Evolutionary conservation across 2,329 filamentous ascomycete species (phyloP).

Genomic region (Mollisia scopiformis): DNA sequence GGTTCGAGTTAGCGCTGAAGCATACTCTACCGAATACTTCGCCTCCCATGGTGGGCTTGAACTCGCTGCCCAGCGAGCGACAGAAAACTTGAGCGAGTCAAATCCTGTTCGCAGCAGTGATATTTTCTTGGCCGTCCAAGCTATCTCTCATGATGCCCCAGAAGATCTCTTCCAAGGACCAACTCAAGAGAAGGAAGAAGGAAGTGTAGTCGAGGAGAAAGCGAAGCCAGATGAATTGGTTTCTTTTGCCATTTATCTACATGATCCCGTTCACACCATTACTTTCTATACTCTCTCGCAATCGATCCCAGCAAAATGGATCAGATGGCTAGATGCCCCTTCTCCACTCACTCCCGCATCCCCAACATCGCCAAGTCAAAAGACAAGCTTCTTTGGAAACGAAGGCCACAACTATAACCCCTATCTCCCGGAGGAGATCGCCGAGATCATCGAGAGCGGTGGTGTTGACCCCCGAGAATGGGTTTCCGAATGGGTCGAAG

Average conservation of each 20-base stretch:
- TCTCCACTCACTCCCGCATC: slow-evolving; percentile 55
- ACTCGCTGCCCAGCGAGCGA: slow-evolving; percentile 77
- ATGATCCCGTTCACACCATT: slow-evolving; percentile 91
- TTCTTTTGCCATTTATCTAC: slow-evolving; percentile 76
- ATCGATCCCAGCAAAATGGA: slow-evolving; percentile 81
- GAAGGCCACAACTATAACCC: slow-evolving; percentile 50
- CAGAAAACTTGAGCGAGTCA: slow-evolving; percentile 76
- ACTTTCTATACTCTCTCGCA: slow-evolving; percentile 85
- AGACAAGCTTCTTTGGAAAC: slow-evolving; percentile 39
- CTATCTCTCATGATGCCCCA: slow-evolving; percentile 69
- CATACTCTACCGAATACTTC: slow-evolving; percentile 86
- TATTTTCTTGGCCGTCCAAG: slow-evolving; percentile 94
- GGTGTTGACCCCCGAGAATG: slow-evolving; percentile 92
- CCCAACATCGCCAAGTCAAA: slow-evolving; percentile 30
- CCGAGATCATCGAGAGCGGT: slow-evolving; percentile 75
- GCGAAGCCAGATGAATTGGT: slow-evolving; percentile 62
- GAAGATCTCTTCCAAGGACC: slow-evolving; percentile 69
- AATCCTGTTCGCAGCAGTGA: slow-evolving; percentile 93
- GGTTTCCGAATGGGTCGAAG: slow-evolving; percentile 97
- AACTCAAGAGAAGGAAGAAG: slow-evolving; percentile 57
- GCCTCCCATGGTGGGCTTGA: slow-evolving; percentile 76
- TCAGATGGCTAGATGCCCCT: slow-evolving; percentile 85
- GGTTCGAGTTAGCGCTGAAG: slow-evolving; percentile 84
- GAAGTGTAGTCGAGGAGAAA: slow-evolving; percentile 53
- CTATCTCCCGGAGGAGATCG: slow-evolving; percentile 80